Evolutionary conservation across 1,139 yeast genomes (phyloP).

Genomic region (Zygosaccharomyces sapae): DNA sequence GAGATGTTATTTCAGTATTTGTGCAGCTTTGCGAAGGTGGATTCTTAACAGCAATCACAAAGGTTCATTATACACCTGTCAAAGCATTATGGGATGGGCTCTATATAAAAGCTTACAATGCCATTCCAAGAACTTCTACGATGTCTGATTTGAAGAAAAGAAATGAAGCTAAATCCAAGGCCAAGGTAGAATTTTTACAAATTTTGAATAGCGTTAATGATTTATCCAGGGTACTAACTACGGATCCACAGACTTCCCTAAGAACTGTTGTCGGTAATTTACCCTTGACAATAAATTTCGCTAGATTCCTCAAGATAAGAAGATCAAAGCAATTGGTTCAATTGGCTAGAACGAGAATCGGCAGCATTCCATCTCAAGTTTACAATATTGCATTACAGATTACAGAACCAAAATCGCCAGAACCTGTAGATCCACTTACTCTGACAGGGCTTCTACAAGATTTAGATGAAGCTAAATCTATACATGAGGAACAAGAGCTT

Average conservation of each 20-base stretch:
- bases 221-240: conserved; percentile 38
- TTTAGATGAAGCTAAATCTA: conserved; percentile 41
- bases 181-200: conserved; percentile 41
- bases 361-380: conserved; percentile 61
- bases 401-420: conserved; percentile 56
- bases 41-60: conserved; percentile 52
- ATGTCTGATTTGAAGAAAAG: conserved; percentile 61
- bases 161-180: conserved; percentile 58
- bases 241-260: conserved; percentile 37
- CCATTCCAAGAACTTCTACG: conserved; percentile 50
- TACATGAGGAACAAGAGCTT: conserved; percentile 33
- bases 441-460: conserved; percentile 40
- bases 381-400: conserved; percentile 55
- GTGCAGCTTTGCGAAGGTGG: conserved; percentile 38
- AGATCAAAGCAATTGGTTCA: conserved; percentile 61
- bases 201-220: conserved; percentile 32
- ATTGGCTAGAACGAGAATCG: conserved; percentile 65
- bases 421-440: conserved; percentile 36
- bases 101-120: conserved; percentile 48
- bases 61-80: conserved; percentile 42
- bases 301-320: conserved; percentile 62
- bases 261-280: conserved; percentile 46
- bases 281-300: conserved; percentile 59
- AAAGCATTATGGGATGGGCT: conserved; percentile 55
- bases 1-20: conserved; percentile 24